Conservation (phyloP, 768 basidiomycete species). For the Royoungia palumana region DNA sequence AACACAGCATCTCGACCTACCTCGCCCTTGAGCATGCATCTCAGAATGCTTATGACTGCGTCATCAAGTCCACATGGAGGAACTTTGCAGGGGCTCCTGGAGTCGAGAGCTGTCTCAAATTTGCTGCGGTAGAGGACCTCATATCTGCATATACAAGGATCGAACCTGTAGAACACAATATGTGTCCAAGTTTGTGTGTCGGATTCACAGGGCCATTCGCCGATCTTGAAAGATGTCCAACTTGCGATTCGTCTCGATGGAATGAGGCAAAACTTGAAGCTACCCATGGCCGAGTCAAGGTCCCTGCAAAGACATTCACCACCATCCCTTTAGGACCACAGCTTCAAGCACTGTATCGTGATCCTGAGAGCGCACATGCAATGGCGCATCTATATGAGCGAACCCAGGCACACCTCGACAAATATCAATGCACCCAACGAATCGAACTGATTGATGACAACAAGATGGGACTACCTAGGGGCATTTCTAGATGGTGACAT, state of each 20-base stretch:
- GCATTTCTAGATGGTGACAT: not conserved
- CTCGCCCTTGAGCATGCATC: not conserved
- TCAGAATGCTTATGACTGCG: not conserved
- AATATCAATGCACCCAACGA: not conserved
- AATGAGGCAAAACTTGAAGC: not conserved
- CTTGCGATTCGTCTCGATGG: not conserved
- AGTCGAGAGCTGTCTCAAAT: not conserved
- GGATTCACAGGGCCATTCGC: not conserved
- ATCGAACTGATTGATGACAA: not conserved
- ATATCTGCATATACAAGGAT: not conserved
- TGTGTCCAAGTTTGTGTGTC: not conserved
- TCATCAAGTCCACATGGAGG: not conserved
- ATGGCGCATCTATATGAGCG: not conserved
- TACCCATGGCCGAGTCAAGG: not conserved
- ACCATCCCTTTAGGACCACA: constrained; percentile 1
- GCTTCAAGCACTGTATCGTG: not conserved
- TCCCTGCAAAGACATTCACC: not conserved
- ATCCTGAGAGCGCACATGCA: not conserved
- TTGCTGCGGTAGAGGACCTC: not conserved
- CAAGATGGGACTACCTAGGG: not conserved
- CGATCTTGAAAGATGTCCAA: not conserved
- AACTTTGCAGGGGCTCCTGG: not conserved
- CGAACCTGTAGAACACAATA: not conserved
- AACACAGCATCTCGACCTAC: not conserved
- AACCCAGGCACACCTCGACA: not conserved